These are phyloP conservation scores for Neohortaea acidophila DNA, from an alignment of 495 filamentous ascomycete species.

Conservation along the genomic window DNA sequence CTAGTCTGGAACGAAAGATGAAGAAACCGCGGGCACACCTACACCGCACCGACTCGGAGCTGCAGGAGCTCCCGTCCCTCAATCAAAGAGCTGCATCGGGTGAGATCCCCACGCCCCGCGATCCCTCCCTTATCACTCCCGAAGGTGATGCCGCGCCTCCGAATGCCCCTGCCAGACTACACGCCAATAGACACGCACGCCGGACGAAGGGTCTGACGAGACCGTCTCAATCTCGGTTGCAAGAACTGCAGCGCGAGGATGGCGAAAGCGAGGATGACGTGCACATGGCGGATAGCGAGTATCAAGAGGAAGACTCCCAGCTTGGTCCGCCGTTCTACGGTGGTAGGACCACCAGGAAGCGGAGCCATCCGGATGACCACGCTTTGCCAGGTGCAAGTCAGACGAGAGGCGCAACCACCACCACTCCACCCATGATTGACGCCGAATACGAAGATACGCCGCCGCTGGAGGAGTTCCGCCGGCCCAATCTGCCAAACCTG, in stretches of 20 bases:
- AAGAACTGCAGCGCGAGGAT: slow-evolving; percentile 2
- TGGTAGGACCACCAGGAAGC: slow-evolving; percentile 6
- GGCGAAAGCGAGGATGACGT: slow-evolving; percentile 4
- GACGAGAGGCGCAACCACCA: slow-evolving; percentile 21
- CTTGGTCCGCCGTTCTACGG: slow-evolving; percentile 14
- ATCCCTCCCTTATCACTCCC: slow-evolving; percentile 13
- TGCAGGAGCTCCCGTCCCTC: slow-evolving; percentile 5
- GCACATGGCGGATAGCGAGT: slow-evolving; percentile 8
- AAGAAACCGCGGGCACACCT: slow-evolving; percentile 25
- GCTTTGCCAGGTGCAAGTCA: slow-evolving; percentile 5
- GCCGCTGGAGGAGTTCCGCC: not conserved
- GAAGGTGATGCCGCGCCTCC: not conserved
- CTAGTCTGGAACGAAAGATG: slow-evolving; percentile 24
- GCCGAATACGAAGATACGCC: slow-evolving; percentile 17
- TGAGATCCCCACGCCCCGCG: not conserved
- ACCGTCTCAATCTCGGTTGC: slow-evolving; percentile 2
- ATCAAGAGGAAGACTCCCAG: slow-evolving; percentile 13
- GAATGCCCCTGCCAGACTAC: not conserved
- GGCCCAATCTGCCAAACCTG: slow-evolving; percentile 24
- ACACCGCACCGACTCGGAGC: slow-evolving; percentile 1
- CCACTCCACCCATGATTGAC: slow-evolving; percentile 28
- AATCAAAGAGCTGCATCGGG: slow-evolving; percentile 2
- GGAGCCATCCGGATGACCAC: not conserved
- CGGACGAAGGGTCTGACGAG: not conserved
- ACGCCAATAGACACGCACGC: not conserved